Evolutionary conservation across 106 monocot species (phyloP).

Genomic region (Agapanthus africanus): DNA sequence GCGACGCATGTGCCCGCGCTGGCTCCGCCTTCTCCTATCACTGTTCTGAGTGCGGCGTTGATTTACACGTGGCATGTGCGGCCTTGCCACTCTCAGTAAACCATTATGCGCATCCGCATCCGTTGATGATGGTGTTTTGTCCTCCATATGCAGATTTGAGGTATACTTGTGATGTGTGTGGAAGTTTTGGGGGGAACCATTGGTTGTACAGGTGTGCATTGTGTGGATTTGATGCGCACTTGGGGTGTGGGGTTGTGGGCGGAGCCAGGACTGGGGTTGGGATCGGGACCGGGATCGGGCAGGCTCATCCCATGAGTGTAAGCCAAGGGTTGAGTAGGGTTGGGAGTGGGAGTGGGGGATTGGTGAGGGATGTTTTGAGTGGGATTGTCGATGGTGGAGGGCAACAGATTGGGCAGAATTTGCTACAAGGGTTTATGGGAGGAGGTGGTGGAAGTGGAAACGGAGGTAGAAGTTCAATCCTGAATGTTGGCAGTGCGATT

Average conservation of each 20-base stretch:
- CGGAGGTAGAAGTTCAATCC: no score
- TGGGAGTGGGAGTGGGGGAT: background rate
- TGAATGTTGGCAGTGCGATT: no score
- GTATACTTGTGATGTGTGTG: slow-evolving; percentile 32
- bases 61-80: slow-evolving; percentile 30
- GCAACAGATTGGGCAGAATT: slow-evolving; percentile 11
- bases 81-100: slow-evolving; percentile 14
- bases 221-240: slow-evolving; percentile 38
- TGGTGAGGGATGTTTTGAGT: background rate
- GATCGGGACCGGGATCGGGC: background rate
- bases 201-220: slow-evolving; percentile 36
- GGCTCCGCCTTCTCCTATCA: slow-evolving; percentile 39
- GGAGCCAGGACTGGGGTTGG: background rate
- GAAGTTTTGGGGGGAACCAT: slow-evolving; percentile 9
- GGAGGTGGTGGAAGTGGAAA: background rate
- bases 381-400: slow-evolving; percentile 4
- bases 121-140: slow-evolving; percentile 19
- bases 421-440: slow-evolving; percentile 2
- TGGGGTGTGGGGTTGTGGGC: slow-evolving; percentile 13
- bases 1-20: slow-evolving; percentile 31
- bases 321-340: background rate
- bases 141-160: slow-evolving; percentile 20
- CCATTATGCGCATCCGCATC: slow-evolving; percentile 16
- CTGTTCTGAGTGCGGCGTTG: slow-evolving; percentile 24
- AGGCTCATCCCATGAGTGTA: background rate